Conservation (phyloP, 352 stramenopile genomes). For the Phytopythium delawarense region DNA sequence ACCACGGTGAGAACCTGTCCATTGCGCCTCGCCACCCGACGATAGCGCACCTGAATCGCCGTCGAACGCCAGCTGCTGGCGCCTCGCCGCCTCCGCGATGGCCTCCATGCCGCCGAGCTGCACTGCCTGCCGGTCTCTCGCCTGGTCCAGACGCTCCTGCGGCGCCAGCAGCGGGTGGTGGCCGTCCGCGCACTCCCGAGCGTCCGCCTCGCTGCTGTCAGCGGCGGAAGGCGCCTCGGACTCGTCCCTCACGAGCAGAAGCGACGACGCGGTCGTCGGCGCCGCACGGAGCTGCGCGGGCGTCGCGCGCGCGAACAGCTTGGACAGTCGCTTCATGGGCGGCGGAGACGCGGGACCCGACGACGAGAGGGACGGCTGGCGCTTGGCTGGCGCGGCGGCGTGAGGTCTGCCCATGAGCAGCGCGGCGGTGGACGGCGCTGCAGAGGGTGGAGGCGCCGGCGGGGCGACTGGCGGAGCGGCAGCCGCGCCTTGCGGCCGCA, state of each 20-base stretch:
- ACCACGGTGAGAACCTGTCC: background rate
- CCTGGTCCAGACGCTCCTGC: background rate
- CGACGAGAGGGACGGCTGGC: background rate
- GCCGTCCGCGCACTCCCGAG: background rate
- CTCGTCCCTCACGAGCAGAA: background rate
- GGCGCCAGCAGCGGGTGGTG: background rate
- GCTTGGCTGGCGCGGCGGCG: background rate
- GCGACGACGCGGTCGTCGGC: background rate
- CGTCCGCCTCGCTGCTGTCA: background rate
- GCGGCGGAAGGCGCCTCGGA: background rate
- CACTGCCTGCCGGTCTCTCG: slow-evolving; percentile 8
- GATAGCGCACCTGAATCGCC: slow-evolving; percentile 12
- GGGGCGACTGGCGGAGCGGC: background rate
- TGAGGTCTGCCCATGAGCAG: background rate
- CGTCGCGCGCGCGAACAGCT: slow-evolving; percentile 16
- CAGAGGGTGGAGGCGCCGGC: background rate
- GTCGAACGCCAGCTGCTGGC: slow-evolving; percentile 27
- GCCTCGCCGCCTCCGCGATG: slow-evolving; percentile 22
- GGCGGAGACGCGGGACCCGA: background rate
- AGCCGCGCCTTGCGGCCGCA: background rate
- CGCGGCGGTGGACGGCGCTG: background rate
- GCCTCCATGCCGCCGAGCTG: slow-evolving; percentile 22
- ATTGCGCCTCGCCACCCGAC: too few species aligned
- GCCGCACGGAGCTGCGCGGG: slow-evolving; percentile 1
- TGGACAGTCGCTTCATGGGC: slow-evolving; percentile 10